phyloP scores from a whole-genome alignment of 441 rosid species.

The Euphorbia corollata region DNA sequence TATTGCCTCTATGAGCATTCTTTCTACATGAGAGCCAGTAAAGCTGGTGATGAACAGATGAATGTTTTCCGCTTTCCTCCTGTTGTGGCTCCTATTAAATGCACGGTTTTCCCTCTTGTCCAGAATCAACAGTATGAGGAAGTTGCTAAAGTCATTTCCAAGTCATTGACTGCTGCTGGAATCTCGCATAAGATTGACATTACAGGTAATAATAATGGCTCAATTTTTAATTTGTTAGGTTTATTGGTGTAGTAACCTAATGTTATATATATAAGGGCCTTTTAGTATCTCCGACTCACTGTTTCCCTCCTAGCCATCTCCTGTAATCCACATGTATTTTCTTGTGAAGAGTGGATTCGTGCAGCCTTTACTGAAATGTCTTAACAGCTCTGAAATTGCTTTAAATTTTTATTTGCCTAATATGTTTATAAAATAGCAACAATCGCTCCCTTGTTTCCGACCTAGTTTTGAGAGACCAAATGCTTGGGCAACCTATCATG shows the following conservation, averaged over 20 bases:
- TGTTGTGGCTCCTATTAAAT: slow-evolving; percentile 63
- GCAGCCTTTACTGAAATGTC: neutral
- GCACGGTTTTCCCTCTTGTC: slow-evolving; percentile 68
- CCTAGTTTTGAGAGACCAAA: neutral
- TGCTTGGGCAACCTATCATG: neutral
- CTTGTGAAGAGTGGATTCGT: neutral
- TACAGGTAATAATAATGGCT: slow-evolving; percentile 36
- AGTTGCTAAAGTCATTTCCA: slow-evolving; percentile 54
- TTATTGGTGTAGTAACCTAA: neutral
- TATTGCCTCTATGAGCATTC: slow-evolving; percentile 67
- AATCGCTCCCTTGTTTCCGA: neutral
- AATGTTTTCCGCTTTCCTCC: slow-evolving; percentile 70
- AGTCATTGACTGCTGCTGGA: slow-evolving; percentile 52
- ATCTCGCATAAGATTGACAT: slow-evolving; percentile 67
- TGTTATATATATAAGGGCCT: neutral
- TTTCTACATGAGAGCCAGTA: slow-evolving; percentile 57
- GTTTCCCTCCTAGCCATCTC: neutral
- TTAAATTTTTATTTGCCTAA: neutral
- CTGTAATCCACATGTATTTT: neutral
- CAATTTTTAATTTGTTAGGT: neutral
- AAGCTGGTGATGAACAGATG: slow-evolving; percentile 58
- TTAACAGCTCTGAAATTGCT: neutral
- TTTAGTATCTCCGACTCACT: neutral
- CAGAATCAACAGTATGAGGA: slow-evolving; percentile 57
- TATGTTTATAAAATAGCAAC: neutral